phyloP scores from a whole-genome alignment of 164 flowering plant genomes.

The Vitis amurensis region DNA sequence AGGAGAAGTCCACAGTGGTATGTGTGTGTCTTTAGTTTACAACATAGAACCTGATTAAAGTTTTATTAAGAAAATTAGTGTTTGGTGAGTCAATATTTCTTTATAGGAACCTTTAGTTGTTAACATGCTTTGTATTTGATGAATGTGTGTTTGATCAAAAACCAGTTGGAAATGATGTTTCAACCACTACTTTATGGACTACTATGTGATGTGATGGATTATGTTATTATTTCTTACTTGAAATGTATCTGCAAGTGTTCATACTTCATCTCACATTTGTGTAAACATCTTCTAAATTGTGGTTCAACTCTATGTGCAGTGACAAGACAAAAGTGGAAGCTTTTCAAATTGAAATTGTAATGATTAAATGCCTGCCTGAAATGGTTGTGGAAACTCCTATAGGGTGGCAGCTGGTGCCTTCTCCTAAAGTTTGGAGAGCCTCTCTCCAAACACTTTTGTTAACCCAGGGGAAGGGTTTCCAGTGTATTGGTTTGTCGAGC shows the following conservation, averaged over 20 bases:
- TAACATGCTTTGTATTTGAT: neutral
- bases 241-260: too few relatives aligned
- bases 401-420: too few relatives aligned
- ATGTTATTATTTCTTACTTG: neutral
- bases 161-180: neutral
- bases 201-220: neutral
- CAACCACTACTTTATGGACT: neutral
- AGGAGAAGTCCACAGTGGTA: neutral
- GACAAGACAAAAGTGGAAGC: too few relatives aligned
- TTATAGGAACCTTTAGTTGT: slow-evolving; percentile 1
- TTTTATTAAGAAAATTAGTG: neutral
- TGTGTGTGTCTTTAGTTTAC: neutral
- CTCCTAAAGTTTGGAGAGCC: too few relatives aligned
- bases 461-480: too few relatives aligned
- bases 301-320: neutral
- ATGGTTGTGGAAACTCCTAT: too few relatives aligned
- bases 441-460: too few relatives aligned
- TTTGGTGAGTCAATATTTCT: neutral
- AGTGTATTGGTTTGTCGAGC: too few relatives aligned
- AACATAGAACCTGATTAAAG: neutral
- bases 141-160: neutral
- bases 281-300: neutral
- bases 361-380: too few relatives aligned
- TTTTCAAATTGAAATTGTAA: too few relatives aligned
- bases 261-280: too few relatives aligned